Conservation (phyloP, 768 basidiomycete species). For the Boletus subparvulus region DNA sequence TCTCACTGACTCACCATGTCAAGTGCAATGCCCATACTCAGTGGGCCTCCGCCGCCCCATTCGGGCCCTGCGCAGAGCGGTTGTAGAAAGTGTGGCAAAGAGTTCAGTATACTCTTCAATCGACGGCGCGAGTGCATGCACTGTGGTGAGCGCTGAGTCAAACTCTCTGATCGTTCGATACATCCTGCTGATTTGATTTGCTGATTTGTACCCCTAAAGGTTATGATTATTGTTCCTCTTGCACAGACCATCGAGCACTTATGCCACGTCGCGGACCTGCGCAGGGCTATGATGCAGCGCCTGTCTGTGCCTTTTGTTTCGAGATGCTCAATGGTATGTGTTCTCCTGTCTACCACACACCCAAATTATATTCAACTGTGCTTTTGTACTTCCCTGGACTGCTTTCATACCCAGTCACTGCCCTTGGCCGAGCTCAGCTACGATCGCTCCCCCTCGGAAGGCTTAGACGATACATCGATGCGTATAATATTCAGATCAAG, state of each 20-base stretch:
- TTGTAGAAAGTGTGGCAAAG: slow-evolving; percentile 73
- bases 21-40: slow-evolving; percentile 57
- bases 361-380: neutral
- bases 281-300: slow-evolving; percentile 62
- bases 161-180: neutral
- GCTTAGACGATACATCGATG: slow-evolving; percentile 66
- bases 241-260: slow-evolving; percentile 74
- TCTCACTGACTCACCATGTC: slow-evolving; percentile 14
- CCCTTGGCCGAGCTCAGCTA: slow-evolving; percentile 57
- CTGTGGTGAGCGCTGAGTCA: slow-evolving; percentile 52
- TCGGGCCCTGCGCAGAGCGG: slow-evolving; percentile 27
- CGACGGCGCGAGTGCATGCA: slow-evolving; percentile 69
- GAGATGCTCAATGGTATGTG: slow-evolving; percentile 63
- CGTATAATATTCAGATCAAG: slow-evolving; percentile 64
- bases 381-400: neutral
- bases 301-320: slow-evolving; percentile 74
- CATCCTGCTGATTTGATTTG: neutral
- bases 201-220: slow-evolving; percentile 40
- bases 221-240: slow-evolving; percentile 68
- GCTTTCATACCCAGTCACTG: slow-evolving; percentile 54
- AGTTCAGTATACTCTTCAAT: slow-evolving; percentile 66
- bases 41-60: slow-evolving; percentile 56
- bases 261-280: slow-evolving; percentile 58
- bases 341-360: neutral
- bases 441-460: slow-evolving; percentile 56